phyloP scores from a whole-genome alignment of 345 rosid genomes.

The Citrus trifoliata region DNA sequence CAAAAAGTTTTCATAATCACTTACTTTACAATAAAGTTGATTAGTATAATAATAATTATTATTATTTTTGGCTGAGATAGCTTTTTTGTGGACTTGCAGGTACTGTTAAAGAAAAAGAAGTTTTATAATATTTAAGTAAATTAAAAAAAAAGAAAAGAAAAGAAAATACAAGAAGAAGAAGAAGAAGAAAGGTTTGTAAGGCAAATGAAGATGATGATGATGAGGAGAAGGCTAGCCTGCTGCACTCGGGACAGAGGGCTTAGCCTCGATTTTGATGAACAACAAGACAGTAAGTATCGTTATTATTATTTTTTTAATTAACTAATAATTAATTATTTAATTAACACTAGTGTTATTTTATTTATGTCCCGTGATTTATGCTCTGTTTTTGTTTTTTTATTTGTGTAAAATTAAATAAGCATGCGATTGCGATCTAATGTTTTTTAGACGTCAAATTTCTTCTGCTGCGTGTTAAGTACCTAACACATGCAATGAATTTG shows the following conservation, averaged over 20 bases:
- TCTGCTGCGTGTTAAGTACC: not conserved
- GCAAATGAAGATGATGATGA: constrained; percentile 38
- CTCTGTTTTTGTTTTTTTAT: not conserved
- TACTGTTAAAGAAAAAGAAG: not conserved
- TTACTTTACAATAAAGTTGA: not conserved
- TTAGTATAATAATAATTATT: too few relatives aligned
- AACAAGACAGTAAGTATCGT: constrained; percentile 60
- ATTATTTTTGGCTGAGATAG: not conserved
- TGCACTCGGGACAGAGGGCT: constrained; percentile 68
- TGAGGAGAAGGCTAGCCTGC: constrained; percentile 75
- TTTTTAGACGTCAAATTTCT: not conserved
- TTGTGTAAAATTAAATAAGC: not conserved
- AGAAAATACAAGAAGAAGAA: too few relatives aligned
- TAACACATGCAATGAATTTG: constrained; percentile 11
- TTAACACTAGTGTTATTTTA: not conserved
- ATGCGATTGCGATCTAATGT: not conserved
- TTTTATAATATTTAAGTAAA: too few relatives aligned
- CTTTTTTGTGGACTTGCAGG: not conserved
- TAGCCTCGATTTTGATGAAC: constrained; percentile 87
- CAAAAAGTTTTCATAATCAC: constrained; percentile 9
- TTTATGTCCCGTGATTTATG: constrained; percentile 6
- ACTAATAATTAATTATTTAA: not conserved
- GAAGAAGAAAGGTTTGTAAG: not conserved
- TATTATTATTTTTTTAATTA: not conserved
- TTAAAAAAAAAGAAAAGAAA: not conserved